These are phyloP conservation scores for Ustilago bromivora DNA, from an alignment of 1,284 basidiomycete genomes.

Conservation along the genomic window DNA sequence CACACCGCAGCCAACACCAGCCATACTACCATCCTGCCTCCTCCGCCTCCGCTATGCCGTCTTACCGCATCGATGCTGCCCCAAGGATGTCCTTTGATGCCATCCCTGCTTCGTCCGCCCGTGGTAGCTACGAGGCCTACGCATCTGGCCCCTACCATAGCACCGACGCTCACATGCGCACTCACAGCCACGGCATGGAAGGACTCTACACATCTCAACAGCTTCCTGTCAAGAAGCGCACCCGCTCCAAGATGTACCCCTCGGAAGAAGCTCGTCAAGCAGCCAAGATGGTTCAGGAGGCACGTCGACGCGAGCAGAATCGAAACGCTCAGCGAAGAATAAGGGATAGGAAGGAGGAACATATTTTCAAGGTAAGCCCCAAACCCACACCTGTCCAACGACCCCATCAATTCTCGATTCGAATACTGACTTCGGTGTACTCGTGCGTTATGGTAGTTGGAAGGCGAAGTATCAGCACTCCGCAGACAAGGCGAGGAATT, in stretches of 20 bases:
- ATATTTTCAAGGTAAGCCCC: constrained; percentile 36
- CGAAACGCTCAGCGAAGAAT: constrained; percentile 37
- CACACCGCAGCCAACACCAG: constrained; percentile 1
- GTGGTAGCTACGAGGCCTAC: constrained; percentile 10
- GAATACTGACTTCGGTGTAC: neutral
- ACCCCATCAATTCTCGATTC: neutral
- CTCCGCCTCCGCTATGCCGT: neutral
- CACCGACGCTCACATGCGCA: constrained; percentile 4
- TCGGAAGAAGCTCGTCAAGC: constrained; percentile 33
- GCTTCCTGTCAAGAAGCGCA: constrained; percentile 19
- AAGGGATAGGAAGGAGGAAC: constrained; percentile 40
- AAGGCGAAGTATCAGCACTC: constrained; percentile 25
- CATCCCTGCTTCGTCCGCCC: neutral
- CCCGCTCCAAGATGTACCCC: constrained; percentile 16
- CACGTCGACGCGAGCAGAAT: constrained; percentile 37
- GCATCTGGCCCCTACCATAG: neutral
- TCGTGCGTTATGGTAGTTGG: constrained; percentile 15
- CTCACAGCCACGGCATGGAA: constrained; percentile 3
- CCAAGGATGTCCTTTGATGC: constrained; percentile 5
- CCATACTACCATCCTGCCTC: neutral
- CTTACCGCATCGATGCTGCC: constrained; percentile 4
- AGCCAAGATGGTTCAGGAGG: constrained; percentile 34
- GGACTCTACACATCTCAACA: constrained; percentile 12
- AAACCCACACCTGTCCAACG: neutral
- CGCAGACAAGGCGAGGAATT: constrained; percentile 17